Percentiles rank a stretch among this genome's conserved stretches.
phyloP scores from a whole-genome alignment of 2,329 filamentous ascomycete species.

The Ceratocystis huliohia region DNA sequence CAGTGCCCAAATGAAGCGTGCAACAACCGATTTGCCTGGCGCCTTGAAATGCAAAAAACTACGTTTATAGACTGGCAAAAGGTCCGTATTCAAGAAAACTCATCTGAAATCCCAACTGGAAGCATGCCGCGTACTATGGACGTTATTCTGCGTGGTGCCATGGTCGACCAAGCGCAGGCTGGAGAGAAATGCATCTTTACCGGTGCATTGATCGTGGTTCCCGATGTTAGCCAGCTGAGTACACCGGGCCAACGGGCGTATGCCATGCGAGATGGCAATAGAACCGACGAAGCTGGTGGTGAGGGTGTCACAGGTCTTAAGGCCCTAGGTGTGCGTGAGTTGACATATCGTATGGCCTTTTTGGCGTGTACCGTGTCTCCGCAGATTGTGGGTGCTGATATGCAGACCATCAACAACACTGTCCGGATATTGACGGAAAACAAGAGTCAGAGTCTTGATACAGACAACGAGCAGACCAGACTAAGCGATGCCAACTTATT shows the following conservation, averaged over 20 bases:
- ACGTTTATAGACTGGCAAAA: slow-evolving; percentile 99
- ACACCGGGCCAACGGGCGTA: slow-evolving; percentile 76
- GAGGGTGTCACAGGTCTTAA: slow-evolving; percentile 80
- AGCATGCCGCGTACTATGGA: slow-evolving; percentile 99
- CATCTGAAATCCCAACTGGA: slow-evolving; percentile 91
- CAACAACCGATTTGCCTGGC: slow-evolving; percentile 84
- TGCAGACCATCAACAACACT: slow-evolving; percentile 29
- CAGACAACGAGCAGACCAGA: slow-evolving; percentile 22
- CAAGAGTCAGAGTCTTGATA: slow-evolving; percentile 43
- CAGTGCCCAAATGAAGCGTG: slow-evolving; percentile 85
- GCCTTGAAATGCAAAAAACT: slow-evolving; percentile 89
- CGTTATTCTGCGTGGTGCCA: slow-evolving; percentile 88
- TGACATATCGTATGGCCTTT: slow-evolving; percentile 95
- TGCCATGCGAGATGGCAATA: slow-evolving; percentile 69
- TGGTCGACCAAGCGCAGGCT: slow-evolving; percentile 93
- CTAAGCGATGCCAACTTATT: slow-evolving; percentile 17
- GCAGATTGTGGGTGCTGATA: slow-evolving; percentile 56
- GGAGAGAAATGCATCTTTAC: slow-evolving; percentile 98
- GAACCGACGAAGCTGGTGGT: slow-evolving; percentile 69
- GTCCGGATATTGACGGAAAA: slow-evolving; percentile 52
- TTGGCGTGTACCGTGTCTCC: slow-evolving; percentile 91
- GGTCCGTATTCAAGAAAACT: slow-evolving; percentile 95
- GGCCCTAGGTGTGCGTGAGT: slow-evolving; percentile 80
- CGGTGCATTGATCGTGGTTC: slow-evolving; percentile 87
- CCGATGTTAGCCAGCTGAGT: slow-evolving; percentile 88